These are phyloP conservation scores for Solanum pennellii DNA, from an alignment of 257 asterid species.

Conservation along the genomic window DNA sequence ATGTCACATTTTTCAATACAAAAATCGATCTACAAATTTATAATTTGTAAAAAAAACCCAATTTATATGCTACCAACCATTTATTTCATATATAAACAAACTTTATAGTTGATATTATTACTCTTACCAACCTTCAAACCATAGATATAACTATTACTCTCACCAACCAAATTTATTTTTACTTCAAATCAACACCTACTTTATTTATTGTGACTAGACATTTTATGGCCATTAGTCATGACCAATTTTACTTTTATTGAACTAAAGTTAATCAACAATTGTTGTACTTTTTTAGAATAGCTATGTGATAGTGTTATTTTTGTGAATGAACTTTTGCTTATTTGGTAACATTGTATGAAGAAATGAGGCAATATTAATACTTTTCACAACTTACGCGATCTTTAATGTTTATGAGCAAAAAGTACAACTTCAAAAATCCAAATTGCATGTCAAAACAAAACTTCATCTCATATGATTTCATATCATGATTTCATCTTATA, in stretches of 20 bases:
- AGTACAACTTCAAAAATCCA: neutral
- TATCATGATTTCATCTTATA: neutral
- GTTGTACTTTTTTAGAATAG: neutral
- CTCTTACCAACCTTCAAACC: neutral
- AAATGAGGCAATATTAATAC: neutral
- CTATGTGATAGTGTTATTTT: neutral
- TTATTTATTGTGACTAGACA: neutral
- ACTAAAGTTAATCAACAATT: neutral
- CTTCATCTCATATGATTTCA: neutral
- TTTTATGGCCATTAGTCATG: neutral
- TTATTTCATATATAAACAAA: neutral
- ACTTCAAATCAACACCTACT: neutral
- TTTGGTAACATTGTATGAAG: neutral
- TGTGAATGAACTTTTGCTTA: neutral
- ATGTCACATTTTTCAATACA: no score
- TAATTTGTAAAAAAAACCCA: neutral
- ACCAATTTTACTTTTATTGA: neutral
- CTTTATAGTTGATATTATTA: neutral
- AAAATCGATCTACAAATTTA: neutral
- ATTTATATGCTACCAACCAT: neutral
- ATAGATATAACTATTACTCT: neutral
- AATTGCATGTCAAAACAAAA: neutral
- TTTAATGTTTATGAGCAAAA: neutral
- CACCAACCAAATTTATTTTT: neutral
- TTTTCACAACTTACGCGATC: neutral